Percentiles rank a stretch among this genome's conserved stretches.
Evolutionary conservation across 2,329 filamentous ascomycete species (phyloP).

Genomic region (Xylaria polymorpha): DNA sequence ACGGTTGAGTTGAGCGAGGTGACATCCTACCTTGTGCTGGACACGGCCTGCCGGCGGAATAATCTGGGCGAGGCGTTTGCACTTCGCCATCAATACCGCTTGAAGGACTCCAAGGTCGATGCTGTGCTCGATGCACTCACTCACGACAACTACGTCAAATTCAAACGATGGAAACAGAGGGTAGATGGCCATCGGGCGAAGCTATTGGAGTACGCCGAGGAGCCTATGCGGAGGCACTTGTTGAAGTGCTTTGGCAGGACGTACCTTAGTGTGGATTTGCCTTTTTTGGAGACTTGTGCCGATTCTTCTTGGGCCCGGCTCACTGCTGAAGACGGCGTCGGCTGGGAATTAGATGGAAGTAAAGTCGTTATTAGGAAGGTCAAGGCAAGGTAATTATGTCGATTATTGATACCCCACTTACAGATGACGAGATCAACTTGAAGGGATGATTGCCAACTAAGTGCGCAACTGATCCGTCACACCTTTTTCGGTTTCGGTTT

Average conservation of each 20-base stretch:
- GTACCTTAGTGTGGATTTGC: constrained; percentile 78
- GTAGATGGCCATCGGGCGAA: constrained; percentile 85
- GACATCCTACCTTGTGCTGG: constrained; percentile 82
- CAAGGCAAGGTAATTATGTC: constrained; percentile 53
- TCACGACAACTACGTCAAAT: constrained; percentile 84
- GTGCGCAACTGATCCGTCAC: background rate
- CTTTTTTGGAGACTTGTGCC: constrained; percentile 75
- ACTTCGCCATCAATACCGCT: constrained; percentile 69
- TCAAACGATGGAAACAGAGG: constrained; percentile 75
- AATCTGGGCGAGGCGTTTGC: constrained; percentile 80
- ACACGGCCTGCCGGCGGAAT: constrained; percentile 85
- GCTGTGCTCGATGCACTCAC: constrained; percentile 75
- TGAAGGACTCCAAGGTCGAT: constrained; percentile 76
- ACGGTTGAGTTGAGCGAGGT: constrained; percentile 81
- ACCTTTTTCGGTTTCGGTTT: constrained; percentile 23
- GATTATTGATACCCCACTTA: constrained; percentile 45
- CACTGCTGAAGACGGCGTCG: constrained; percentile 75
- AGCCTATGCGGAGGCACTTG: constrained; percentile 77
- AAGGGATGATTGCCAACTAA: constrained; percentile 1
- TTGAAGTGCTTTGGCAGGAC: constrained; percentile 87
- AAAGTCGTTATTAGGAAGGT: constrained; percentile 79
- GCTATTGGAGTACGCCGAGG: constrained; percentile 84
- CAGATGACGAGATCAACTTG: constrained; percentile 19
- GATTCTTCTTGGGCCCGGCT: constrained; percentile 79
- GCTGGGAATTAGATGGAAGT: constrained; percentile 82